Evolutionary conservation across 495 filamentous ascomycete species (phyloP).

Genomic region (Aspergillus incahuasiensis): DNA sequence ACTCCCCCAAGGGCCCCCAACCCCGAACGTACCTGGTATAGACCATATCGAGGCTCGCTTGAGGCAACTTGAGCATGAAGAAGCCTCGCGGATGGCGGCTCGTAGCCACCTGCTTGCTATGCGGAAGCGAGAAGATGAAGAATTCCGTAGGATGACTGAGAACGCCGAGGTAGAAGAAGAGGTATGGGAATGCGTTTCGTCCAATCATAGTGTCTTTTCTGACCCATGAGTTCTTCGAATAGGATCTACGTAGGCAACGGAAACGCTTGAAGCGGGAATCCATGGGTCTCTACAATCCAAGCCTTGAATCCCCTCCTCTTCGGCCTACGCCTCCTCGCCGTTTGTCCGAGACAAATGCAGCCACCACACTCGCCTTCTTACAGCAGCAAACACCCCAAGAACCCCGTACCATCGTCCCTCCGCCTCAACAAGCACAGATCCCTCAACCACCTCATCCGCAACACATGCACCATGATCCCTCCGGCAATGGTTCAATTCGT

Average conservation of each 20-base stretch:
- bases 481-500: conserved; percentile 31
- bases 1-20: conserved; percentile 25
- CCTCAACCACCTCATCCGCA: conserved; percentile 23
- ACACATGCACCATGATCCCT: conserved; percentile 29
- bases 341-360: conserved; percentile 45
- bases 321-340: conserved; percentile 42
- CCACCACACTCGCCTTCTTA: conserved; percentile 49
- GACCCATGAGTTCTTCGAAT: conserved; percentile 5
- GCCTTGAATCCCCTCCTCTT: conserved; percentile 39
- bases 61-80: conserved; percentile 46
- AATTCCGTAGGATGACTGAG: conserved; percentile 45
- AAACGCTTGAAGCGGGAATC: conserved; percentile 46
- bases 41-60: conserved; percentile 44
- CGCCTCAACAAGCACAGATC: conserved; percentile 26
- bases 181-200: conserved; percentile 25
- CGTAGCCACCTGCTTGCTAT: conserved; percentile 40
- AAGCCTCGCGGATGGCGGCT: conserved; percentile 41
- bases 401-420: conserved; percentile 35
- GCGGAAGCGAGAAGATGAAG: conserved; percentile 47
- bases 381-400: conserved; percentile 48
- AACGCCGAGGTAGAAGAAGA: conserved; percentile 46
- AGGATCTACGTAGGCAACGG: conserved; percentile 46
- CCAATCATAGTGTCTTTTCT: conserved; percentile 4
- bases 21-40: conserved; percentile 28
- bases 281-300: conserved; percentile 38